These are phyloP conservation scores for Linderina pennispora DNA, from an alignment of 192 early-diverging fungal species.

Conservation along the genomic window DNA sequence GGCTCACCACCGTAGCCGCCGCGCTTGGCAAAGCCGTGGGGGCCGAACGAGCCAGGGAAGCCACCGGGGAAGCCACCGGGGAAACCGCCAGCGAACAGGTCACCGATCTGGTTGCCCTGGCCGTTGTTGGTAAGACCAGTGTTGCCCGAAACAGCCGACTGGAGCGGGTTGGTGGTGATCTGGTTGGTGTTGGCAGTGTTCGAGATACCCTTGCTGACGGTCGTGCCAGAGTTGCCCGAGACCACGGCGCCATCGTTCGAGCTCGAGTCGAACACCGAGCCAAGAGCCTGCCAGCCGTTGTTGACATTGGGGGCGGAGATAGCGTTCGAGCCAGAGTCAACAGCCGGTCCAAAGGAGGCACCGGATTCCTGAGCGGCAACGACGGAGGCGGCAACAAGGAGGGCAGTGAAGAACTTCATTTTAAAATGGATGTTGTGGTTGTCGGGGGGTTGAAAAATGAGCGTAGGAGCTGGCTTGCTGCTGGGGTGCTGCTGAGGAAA, in stretches of 20 bases:
- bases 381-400: constrained; percentile 44
- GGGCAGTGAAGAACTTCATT: constrained; percentile 45
- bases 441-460: neutral
- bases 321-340: constrained; percentile 22
- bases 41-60: neutral
- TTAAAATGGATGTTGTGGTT: neutral
- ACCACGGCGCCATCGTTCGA: constrained; percentile 26
- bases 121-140: constrained; percentile 6
- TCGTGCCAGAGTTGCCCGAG: constrained; percentile 13
- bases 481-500: constrained; percentile 1
- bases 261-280: constrained; percentile 21
- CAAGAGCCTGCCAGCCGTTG: constrained; percentile 35
- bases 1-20: neutral
- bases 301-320: constrained; percentile 40
- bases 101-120: constrained; percentile 7
- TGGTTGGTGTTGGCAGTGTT: constrained; percentile 19
- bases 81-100: neutral
- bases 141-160: constrained; percentile 8
- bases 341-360: constrained; percentile 17
- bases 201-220: constrained; percentile 10
- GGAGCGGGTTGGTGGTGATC: constrained; percentile 12
- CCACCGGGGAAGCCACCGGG: neutral
- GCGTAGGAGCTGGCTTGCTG: constrained; percentile 5
- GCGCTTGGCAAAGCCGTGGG: neutral
- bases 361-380: constrained; percentile 42